phyloP scores from a whole-genome alignment of 2,329 filamentous ascomycete species.

The Fusarium begoniae region DNA sequence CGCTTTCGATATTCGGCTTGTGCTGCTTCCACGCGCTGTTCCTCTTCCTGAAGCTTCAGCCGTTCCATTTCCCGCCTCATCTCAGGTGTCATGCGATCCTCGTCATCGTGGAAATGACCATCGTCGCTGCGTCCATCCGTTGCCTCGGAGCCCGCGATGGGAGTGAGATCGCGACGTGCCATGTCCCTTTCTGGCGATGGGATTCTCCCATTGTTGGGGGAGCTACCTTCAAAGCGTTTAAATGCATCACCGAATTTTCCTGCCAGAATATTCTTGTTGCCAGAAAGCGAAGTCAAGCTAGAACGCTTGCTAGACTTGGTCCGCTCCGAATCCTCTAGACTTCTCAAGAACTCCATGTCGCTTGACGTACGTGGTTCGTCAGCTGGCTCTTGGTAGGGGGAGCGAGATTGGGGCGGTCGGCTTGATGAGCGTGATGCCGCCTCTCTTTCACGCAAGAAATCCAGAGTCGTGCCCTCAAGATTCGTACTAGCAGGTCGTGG shows the following conservation, averaged over 20 bases:
- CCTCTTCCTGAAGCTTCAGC: constrained; percentile 82
- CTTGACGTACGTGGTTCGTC: constrained; percentile 59
- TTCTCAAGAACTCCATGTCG: constrained; percentile 84
- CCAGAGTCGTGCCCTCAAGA: constrained; percentile 78
- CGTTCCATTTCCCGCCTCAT: constrained; percentile 91
- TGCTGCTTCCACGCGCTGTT: constrained; percentile 86
- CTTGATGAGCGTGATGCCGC: constrained; percentile 55
- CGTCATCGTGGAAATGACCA: constrained; percentile 65
- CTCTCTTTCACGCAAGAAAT: constrained; percentile 83
- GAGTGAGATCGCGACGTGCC: constrained; percentile 66
- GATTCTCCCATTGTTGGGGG: constrained; percentile 48
- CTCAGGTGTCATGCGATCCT: constrained; percentile 82
- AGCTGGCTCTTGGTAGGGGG: constrained; percentile 52
- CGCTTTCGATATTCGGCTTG: constrained; percentile 87
- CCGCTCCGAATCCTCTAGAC: constrained; percentile 71
- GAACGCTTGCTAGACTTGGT: constrained; percentile 70
- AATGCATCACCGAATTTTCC: constrained; percentile 95
- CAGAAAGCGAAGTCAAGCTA: constrained; percentile 76
- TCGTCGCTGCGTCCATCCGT: constrained; percentile 69
- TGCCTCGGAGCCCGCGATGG: constrained; percentile 80
- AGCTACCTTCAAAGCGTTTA: constrained; percentile 81
- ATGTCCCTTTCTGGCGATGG: constrained; percentile 61
- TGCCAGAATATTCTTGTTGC: constrained; percentile 83
- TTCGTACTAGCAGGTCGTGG: constrained; percentile 83
- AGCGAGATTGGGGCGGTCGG: constrained; percentile 48